Conservation (phyloP, 257 asterid species). For the Hygrophila difformis region DNA sequence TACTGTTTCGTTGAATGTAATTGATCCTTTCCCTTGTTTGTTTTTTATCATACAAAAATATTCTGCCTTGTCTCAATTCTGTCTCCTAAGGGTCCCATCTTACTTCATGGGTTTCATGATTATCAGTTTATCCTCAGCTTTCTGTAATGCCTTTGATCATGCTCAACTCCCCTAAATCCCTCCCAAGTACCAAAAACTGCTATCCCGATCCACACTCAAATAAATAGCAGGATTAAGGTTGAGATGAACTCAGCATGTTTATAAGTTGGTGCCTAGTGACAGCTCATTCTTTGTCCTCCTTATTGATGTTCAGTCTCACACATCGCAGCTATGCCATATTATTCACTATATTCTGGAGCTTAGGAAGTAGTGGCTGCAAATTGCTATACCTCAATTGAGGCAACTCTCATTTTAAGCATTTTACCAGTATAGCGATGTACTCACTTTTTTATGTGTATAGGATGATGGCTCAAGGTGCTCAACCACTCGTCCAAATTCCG, state of each 20-base stretch:
- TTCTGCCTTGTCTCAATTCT: slow-evolving; percentile 9
- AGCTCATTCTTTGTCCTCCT: too few relatives aligned
- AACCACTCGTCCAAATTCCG: slow-evolving; percentile 10
- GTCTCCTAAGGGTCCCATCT: slow-evolving; percentile 1
- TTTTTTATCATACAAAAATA: slow-evolving; percentile 4
- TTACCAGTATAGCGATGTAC: not conserved
- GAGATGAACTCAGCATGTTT: not conserved
- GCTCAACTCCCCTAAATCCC: not conserved
- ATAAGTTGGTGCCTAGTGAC: not conserved
- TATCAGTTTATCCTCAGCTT: not conserved
- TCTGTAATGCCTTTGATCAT: not conserved
- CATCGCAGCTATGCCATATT: too few relatives aligned
- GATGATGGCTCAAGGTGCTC: slow-evolving; percentile 8
- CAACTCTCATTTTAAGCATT: not conserved
- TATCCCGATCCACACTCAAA: not conserved
- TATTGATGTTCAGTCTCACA: too few relatives aligned
- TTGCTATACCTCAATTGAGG: not conserved
- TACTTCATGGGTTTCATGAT: slow-evolving; percentile 1
- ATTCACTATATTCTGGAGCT: too few relatives aligned
- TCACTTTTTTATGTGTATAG: too few relatives aligned
- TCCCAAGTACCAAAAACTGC: not conserved
- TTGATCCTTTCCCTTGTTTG: slow-evolving; percentile 1
- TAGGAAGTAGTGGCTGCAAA: too few relatives aligned
- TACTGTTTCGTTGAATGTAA: slow-evolving; percentile 6
- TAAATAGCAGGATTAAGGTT: too few relatives aligned